Percentiles rank a stretch among this genome's conserved stretches.
Evolutionary conservation across 495 filamentous ascomycete genomes (phyloP).

Genomic region (Venustampulla echinocandica): DNA sequence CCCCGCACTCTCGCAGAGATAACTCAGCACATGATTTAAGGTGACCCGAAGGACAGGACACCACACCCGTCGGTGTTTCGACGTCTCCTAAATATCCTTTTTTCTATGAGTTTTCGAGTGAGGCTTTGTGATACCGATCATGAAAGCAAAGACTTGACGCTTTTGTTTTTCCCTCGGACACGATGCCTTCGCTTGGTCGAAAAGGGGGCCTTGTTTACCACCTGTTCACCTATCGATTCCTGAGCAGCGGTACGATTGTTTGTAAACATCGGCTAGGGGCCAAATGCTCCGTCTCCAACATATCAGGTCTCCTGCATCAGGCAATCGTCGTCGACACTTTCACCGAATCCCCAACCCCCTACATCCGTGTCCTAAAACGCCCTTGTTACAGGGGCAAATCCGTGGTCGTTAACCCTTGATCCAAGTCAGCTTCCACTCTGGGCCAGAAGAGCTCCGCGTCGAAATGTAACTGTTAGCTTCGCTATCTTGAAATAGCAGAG

Average conservation of each 20-base stretch:
- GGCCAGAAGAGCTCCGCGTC: slow-evolving; percentile 7
- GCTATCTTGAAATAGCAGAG: slow-evolving; percentile 7
- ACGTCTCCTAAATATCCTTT: slow-evolving; percentile 9
- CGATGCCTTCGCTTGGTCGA: slow-evolving; percentile 15
- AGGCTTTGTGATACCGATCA: not conserved
- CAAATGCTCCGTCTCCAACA: slow-evolving; percentile 7
- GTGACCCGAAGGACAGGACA: slow-evolving; percentile 9
- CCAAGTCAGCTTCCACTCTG: slow-evolving; percentile 12
- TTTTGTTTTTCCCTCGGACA: not conserved
- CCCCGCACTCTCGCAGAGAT: slow-evolving; percentile 6
- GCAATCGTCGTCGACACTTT: slow-evolving; percentile 10
- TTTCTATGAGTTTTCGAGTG: not conserved
- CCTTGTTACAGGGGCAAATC: not conserved
- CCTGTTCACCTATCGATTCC: slow-evolving; percentile 8
- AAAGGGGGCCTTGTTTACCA: slow-evolving; percentile 22
- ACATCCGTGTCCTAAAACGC: not conserved
- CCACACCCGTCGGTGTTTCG: slow-evolving; percentile 1
- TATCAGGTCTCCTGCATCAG: slow-evolving; percentile 11
- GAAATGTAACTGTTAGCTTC: slow-evolving; percentile 5
- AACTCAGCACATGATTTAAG: slow-evolving; percentile 13
- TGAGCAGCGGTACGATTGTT: slow-evolving; percentile 8
- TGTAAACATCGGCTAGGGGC: slow-evolving; percentile 17
- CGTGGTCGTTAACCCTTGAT: slow-evolving; percentile 13
- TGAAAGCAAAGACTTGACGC: not conserved
- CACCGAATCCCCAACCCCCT: slow-evolving; percentile 11